A percentile compares a stretch with the other conserved stretches of the same genome.
Evolutionary conservation across 2,329 filamentous ascomycete genomes (phyloP).

Genomic region (Zymoseptoria ardabiliae): DNA sequence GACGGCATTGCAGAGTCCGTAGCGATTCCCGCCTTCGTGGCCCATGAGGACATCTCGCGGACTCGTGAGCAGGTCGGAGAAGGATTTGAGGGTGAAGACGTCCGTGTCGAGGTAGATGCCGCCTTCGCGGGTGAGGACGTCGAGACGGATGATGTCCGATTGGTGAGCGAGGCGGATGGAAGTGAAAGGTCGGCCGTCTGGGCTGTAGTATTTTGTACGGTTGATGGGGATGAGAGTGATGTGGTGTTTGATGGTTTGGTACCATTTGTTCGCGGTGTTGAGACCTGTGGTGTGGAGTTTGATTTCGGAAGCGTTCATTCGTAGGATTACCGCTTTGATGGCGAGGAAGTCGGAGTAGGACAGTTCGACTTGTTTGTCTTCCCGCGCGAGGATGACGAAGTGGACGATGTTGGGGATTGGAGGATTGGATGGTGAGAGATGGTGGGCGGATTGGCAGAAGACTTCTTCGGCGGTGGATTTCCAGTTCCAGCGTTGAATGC

Average conservation of each 20-base stretch:
- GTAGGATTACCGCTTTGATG: constrained; percentile 11
- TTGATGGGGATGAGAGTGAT: constrained; percentile 4
- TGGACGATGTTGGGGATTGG: constrained; percentile 7
- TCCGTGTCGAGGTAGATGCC: constrained; percentile 15
- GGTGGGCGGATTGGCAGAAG: constrained; percentile 3
- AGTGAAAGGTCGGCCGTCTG: background rate
- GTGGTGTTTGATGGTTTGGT: constrained; percentile 2
- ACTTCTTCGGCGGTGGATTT: constrained; percentile 1
- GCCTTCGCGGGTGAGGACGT: constrained; percentile 8
- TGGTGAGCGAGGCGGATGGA: constrained; percentile 7
- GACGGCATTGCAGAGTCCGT: constrained; percentile 13
- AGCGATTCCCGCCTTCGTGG: constrained; percentile 14
- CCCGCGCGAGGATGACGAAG: constrained; percentile 9
- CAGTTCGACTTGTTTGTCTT: constrained; percentile 7
- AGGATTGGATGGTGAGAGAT: background rate
- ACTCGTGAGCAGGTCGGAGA: constrained; percentile 5
- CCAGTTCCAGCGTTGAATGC: background rate
- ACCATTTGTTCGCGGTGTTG: background rate
- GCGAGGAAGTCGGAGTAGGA: constrained; percentile 9
- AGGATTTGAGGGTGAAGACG: constrained; percentile 10
- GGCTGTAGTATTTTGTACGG: background rate
- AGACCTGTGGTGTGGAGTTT: constrained; percentile 8
- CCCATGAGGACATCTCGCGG: constrained; percentile 10
- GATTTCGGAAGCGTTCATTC: constrained; percentile 5
- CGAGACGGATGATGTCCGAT: constrained; percentile 9